Evolutionary conservation across 495 filamentous ascomycete species (phyloP).

Genomic region (Penicillium fimorum): DNA sequence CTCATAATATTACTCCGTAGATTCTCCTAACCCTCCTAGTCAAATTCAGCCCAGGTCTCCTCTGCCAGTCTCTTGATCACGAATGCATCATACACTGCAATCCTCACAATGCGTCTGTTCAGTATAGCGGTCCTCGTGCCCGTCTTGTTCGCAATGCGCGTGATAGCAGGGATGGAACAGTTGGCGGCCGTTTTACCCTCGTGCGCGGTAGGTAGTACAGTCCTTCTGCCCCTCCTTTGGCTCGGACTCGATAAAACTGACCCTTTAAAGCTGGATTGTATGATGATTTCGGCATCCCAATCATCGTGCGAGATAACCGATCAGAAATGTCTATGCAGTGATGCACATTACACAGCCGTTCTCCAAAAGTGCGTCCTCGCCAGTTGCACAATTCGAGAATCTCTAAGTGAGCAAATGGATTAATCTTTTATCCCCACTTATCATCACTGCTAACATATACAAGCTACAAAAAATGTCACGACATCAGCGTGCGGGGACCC

Average conservation of each 20-base stretch:
- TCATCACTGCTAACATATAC: neutral
- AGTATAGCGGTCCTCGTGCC: slow-evolving; percentile 2
- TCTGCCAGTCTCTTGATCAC: neutral
- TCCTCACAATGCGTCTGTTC: slow-evolving; percentile 15
- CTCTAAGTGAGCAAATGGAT: slow-evolving; percentile 21
- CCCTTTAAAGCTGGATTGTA: slow-evolving; percentile 25
- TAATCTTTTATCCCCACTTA: neutral
- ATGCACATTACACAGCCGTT: slow-evolving; percentile 15
- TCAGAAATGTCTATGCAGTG: slow-evolving; percentile 28
- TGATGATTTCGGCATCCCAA: slow-evolving; percentile 21
- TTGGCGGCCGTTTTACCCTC: slow-evolving; percentile 14
- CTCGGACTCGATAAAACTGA: slow-evolving; percentile 1
- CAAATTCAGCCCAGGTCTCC: neutral
- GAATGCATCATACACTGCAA: neutral
- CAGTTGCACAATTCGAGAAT: slow-evolving; percentile 27
- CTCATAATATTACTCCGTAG: neutral
- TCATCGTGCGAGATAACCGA: slow-evolving; percentile 26
- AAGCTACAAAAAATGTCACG: slow-evolving; percentile 38
- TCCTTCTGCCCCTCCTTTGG: neutral
- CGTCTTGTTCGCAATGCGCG: slow-evolving; percentile 6
- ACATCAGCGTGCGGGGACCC: slow-evolving; percentile 27
- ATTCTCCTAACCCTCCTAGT: slow-evolving; percentile 1
- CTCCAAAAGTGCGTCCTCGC: slow-evolving; percentile 23
- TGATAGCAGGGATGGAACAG: slow-evolving; percentile 12
- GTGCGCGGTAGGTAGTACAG: slow-evolving; percentile 18